Base-by-base conservation (phyloP, 768 basidiomycete species). In the Lactifluus echinatus region DNA sequence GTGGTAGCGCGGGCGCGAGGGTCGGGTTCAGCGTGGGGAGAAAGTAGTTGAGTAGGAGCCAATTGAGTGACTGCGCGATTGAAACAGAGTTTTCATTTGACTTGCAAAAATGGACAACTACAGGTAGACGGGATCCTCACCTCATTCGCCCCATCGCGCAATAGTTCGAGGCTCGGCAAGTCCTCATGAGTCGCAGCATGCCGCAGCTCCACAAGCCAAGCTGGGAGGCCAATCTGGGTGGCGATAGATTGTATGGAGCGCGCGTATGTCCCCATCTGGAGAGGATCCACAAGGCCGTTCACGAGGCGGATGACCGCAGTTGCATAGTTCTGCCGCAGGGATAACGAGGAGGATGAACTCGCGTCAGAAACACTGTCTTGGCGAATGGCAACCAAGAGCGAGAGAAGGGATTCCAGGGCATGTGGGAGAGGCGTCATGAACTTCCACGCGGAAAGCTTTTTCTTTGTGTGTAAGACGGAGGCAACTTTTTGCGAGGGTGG, bases 181-280 rank as follows among this genome's bases (percentile, higher is more conserved):
- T 95, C 91, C 66, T 98, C 95, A 66, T 98, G 96, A 1, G 96
- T 99, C 12, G 91, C 90, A 26, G 92, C 90, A 73, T 98, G 96
- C 39, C 96, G 79, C 11, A 98, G 75, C 63, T 95, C 91, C 12
- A 99, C 93, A 10, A 98, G 76, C 85, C 89, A 93, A 0, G 77
- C 72, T 0, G 96, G 95, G 1, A 99, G 74, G 0, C 87, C 86
- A 11, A 99, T 79, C 65, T 94, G 89, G 3, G 77, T 74, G 1
- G 95, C 93, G 60, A 99, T 89, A 39, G 87, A 82, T 0, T 88
- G 82, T 63, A 98, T 97, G 2, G 96, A 87, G 21, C 93, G 78
- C 2, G 96, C 95, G 67, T 89, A 98, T 19, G 81, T 79, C 7
- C 93, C 91, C 10, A 82, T 78, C 66, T 99, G 96, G 11, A 96